Evolutionary conservation across 148 eudicot species (phyloP).

Genomic region (Fagopyrum esculentum): DNA sequence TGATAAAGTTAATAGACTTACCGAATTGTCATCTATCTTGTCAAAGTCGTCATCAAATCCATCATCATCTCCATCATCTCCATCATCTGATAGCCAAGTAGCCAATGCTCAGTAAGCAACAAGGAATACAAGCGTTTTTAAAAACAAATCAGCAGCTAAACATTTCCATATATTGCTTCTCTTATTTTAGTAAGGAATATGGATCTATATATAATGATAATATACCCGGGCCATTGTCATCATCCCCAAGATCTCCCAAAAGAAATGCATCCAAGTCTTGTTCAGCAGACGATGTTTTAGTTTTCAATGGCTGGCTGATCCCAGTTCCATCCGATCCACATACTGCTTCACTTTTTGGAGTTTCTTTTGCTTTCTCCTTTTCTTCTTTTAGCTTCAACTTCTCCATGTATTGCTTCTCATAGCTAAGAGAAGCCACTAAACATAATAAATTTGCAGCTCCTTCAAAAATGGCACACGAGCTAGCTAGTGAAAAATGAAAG

Average conservation of each 20-base stretch:
- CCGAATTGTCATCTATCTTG: too few relatives aligned
- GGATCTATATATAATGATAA: too few relatives aligned
- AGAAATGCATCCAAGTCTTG: slow-evolving; percentile 97
- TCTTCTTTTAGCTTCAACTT: slow-evolving; percentile 46
- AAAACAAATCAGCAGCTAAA: not conserved
- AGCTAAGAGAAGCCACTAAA: slow-evolving; percentile 27
- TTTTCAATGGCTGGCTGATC: slow-evolving; percentile 37
- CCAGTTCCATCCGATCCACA: slow-evolving; percentile 38
- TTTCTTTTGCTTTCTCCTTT: slow-evolving; percentile 43
- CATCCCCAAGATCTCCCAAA: slow-evolving; percentile 18
- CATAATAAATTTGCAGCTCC: too few relatives aligned
- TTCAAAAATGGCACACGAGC: not conserved
- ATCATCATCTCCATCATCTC: too few relatives aligned
- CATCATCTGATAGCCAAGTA: too few relatives aligned
- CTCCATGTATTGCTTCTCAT: slow-evolving; percentile 67
- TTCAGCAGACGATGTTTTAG: slow-evolving; percentile 45
- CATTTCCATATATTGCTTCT: too few relatives aligned
- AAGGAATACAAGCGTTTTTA: too few relatives aligned
- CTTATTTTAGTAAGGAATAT: too few relatives aligned
- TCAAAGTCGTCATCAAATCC: too few relatives aligned
- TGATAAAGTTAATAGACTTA: too few relatives aligned
- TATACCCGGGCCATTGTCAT: not conserved
- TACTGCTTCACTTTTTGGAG: slow-evolving; percentile 23
- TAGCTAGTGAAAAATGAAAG: not conserved
- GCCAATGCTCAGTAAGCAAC: too few relatives aligned